A percentile compares a stretch with the other conserved stretches of the same genome.
These are phyloP conservation scores for Saturnispora besseyi DNA, from an alignment of 805 yeast genomes.

Conservation along the genomic window DNA sequence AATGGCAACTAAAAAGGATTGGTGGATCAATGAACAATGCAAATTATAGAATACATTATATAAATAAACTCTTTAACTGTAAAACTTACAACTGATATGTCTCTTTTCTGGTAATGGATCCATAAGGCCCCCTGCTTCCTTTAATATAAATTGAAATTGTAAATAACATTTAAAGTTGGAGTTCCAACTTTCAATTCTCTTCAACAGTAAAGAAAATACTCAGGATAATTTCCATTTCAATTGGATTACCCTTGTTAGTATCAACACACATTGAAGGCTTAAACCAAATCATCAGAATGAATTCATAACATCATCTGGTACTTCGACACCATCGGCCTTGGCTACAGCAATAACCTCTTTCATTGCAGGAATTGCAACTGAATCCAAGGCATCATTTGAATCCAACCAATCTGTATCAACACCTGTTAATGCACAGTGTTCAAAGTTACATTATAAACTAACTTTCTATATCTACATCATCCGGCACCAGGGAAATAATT, in stretches of 20 bases:
- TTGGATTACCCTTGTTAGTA: conserved; percentile 51
- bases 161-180: conserved; percentile 52
- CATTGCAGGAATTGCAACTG: conserved; percentile 53
- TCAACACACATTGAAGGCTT: conserved; percentile 72
- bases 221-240: conserved; percentile 64
- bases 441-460: conserved; percentile 60
- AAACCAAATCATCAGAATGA: conserved; percentile 51
- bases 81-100: conserved; percentile 23
- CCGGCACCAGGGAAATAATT: conserved; percentile 37
- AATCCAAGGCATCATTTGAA: conserved; percentile 34
- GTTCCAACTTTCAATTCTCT: conserved; percentile 38
- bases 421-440: conserved; percentile 57
- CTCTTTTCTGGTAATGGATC: conserved; percentile 39
- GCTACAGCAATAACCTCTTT: conserved; percentile 58
- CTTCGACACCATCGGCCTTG: conserved; percentile 51
- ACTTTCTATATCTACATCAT: conserved; percentile 53
- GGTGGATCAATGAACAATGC: conserved; percentile 13
- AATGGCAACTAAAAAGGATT: conserved; percentile 23
- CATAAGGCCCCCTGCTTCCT: conserved; percentile 45
- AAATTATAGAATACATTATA: conserved; percentile 2
- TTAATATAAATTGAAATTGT: conserved; percentile 54
- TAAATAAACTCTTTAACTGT: neutral
- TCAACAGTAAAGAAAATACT: conserved; percentile 52
- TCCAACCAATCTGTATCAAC: conserved; percentile 49
- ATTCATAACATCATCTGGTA: conserved; percentile 42